Conservation (phyloP, 148 eudicot species). For the Camellia granthamiana region DNA sequence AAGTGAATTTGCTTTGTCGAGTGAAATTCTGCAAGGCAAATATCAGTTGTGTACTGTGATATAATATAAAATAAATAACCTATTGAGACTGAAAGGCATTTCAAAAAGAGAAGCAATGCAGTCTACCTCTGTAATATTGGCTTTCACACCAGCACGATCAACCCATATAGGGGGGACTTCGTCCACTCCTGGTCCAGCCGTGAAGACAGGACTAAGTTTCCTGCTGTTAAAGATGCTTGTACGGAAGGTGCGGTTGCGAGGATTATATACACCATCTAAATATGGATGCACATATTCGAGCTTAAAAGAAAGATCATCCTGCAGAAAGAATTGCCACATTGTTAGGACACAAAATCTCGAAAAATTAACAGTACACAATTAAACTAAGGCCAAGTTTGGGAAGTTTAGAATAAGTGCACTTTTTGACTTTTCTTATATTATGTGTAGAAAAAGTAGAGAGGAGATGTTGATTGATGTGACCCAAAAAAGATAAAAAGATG, state of each 20-base stretch:
- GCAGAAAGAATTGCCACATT: constrained; percentile 22
- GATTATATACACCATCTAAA: constrained; percentile 68
- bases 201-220: constrained; percentile 91
- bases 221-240: constrained; percentile 90
- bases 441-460: too few species aligned
- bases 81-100: not conserved
- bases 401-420: too few species aligned
- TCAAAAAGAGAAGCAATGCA: not conserved
- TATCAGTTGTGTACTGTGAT: not conserved
- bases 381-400: too few species aligned
- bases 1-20: constrained; percentile 91
- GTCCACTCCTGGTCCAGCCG: constrained; percentile 93
- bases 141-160: constrained; percentile 83
- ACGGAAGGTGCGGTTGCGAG: constrained; percentile 76
- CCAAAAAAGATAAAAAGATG: too few species aligned
- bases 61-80: not conserved
- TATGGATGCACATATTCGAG: constrained; percentile 97
- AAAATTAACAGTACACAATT: not conserved
- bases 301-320: constrained; percentile 96
- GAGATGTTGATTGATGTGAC: too few species aligned
- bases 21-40: constrained; percentile 64
- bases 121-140: constrained; percentile 85
- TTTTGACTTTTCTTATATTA: too few species aligned
- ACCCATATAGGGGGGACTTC: constrained; percentile 99
- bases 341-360: not conserved